Evolutionary conservation across 176 grass and related monocot genomes (phyloP).

Genomic region (Oryza longistaminata): DNA sequence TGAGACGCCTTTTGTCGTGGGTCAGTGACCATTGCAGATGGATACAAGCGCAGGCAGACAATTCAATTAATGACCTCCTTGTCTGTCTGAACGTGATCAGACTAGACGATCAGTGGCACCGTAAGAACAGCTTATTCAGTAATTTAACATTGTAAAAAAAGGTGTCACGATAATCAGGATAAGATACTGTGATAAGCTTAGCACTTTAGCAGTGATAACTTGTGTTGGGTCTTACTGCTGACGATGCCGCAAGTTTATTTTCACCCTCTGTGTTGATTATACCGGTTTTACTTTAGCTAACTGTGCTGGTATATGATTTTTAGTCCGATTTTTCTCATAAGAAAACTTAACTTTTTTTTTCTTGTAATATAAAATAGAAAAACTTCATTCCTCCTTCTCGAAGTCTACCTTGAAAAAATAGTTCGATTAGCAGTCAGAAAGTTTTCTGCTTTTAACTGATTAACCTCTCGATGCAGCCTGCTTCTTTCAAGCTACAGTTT

Average conservation of each 20-base stretch:
- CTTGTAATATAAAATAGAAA: too few species aligned
- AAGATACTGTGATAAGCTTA: not conserved
- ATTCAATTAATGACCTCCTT: not conserved
- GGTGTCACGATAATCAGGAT: not conserved
- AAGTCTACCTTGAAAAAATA: not conserved
- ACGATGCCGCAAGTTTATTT: too few species aligned
- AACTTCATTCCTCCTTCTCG: too few species aligned
- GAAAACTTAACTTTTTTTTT: too few species aligned
- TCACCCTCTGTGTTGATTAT: too few species aligned
- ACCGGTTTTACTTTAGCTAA: too few species aligned
- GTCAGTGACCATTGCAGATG: not conserved
- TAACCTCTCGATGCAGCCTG: not conserved
- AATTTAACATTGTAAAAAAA: not conserved
- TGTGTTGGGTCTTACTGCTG: too few species aligned
- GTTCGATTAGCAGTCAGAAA: constrained; percentile 5
- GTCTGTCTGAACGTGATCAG: not conserved
- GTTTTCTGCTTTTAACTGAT: not conserved
- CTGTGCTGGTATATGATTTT: too few species aligned
- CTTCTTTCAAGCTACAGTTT: not conserved
- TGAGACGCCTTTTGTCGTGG: constrained; percentile 27
- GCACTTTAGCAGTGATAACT: too few species aligned
- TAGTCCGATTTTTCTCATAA: too few species aligned
- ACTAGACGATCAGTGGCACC: not conserved
- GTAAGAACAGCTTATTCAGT: not conserved
- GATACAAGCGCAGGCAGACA: not conserved